Percentiles rank a stretch among this genome's conserved stretches.
Evolutionary conservation across 2,329 filamentous ascomycete species (phyloP).

Genomic region (Trichoderma sp.): DNA sequence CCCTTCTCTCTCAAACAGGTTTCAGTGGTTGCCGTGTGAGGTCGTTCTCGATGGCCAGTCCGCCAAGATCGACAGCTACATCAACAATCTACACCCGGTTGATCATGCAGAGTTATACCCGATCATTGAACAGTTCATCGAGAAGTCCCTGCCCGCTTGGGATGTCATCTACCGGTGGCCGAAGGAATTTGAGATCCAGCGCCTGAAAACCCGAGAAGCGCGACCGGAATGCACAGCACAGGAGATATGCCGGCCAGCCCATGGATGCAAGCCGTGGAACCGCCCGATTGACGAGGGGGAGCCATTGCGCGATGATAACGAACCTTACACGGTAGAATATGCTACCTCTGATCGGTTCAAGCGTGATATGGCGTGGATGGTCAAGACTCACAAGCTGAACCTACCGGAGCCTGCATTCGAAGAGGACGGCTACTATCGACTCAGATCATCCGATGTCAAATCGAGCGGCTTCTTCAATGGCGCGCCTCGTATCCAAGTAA

Average conservation of each 20-base stretch:
- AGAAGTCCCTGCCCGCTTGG: slow-evolving; percentile 18
- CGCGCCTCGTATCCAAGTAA: slow-evolving; percentile 55
- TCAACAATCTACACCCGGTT: slow-evolving; percentile 57
- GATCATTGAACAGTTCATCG: slow-evolving; percentile 23
- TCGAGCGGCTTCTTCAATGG: slow-evolving; percentile 38
- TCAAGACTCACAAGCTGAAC: slow-evolving; percentile 33
- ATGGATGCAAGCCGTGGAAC: slow-evolving; percentile 30
- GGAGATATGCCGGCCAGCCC: slow-evolving; percentile 29
- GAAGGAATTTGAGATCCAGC: slow-evolving; percentile 35
- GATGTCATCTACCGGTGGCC: slow-evolving; percentile 24
- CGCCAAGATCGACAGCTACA: slow-evolving; percentile 51
- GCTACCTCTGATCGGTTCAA: slow-evolving; percentile 31
- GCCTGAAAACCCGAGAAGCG: slow-evolving; percentile 32
- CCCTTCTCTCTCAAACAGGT: slow-evolving; percentile 35
- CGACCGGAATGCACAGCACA: slow-evolving; percentile 30
- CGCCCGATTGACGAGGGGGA: slow-evolving; percentile 38
- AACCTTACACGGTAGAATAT: slow-evolving; percentile 29
- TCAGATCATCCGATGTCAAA: slow-evolving; percentile 35
- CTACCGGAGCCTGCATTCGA: slow-evolving; percentile 30
- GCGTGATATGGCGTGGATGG: slow-evolving; percentile 38
- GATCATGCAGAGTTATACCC: slow-evolving; percentile 11
- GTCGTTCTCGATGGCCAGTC: slow-evolving; percentile 45
- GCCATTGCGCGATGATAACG: slow-evolving; percentile 29
- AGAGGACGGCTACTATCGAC: neutral
- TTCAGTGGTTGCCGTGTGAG: slow-evolving; percentile 55